These are phyloP conservation scores for Oryza longistaminata DNA, from an alignment of 176 grass and related monocot species.

Conservation along the genomic window DNA sequence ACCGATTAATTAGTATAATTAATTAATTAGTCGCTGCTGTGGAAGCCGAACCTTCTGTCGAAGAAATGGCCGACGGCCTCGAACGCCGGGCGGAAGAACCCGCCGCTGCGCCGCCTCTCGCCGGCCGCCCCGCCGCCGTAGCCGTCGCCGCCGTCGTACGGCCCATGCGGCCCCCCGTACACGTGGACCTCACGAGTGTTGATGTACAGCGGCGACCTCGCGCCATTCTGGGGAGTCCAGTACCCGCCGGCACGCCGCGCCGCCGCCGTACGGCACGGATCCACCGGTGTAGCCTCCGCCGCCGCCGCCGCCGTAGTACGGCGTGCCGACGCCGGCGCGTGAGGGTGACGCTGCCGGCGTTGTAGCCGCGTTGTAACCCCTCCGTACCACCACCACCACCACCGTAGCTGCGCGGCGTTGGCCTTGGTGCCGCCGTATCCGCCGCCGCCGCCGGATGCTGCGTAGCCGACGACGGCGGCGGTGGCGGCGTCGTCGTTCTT, in stretches of 20 bases:
- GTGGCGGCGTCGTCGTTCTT: not conserved
- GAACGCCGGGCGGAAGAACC: constrained; percentile 43
- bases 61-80: constrained; percentile 49
- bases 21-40: constrained; percentile 14
- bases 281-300: not conserved
- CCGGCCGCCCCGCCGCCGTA: too few relatives aligned
- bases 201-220: constrained; percentile 40
- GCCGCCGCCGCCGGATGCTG: not conserved
- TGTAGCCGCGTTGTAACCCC: constrained; percentile 15
- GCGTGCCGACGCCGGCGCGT: not conserved
- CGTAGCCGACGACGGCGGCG: not conserved
- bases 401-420: not conserved
- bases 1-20: too few relatives aligned
- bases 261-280: not conserved
- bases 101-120: constrained; percentile 14
- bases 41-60: constrained; percentile 35
- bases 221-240: constrained; percentile 16
- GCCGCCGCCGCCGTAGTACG: not conserved
- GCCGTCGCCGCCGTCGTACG: not conserved
- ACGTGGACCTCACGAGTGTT: constrained; percentile 43
- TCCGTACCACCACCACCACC: not conserved
- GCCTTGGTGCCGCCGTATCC: not conserved
- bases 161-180: not conserved
- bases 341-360: not conserved
- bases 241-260: not conserved